A percentile compares a stretch with the other conserved stretches of the same genome.
These are phyloP conservation scores for Apiotrichum mycotoxinovorans DNA, from an alignment of 1,284 basidiomycete species.

Conservation along the genomic window DNA sequence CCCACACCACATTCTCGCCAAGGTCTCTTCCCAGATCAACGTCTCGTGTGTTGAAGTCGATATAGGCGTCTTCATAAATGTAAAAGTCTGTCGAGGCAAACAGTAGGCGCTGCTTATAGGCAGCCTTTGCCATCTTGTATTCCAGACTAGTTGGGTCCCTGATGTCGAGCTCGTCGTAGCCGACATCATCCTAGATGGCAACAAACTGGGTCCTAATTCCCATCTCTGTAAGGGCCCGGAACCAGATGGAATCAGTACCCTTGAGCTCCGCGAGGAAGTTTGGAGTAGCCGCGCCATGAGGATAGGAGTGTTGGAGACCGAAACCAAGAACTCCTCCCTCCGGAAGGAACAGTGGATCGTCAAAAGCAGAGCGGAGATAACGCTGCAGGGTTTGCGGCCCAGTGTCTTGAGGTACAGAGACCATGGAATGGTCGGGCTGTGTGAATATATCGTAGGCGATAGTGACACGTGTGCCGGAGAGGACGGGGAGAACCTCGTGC, in stretches of 20 bases:
- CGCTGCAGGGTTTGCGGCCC: neutral
- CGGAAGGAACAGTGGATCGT: slow-evolving; percentile 18
- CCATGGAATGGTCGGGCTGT: no score
- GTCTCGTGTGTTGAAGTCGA: neutral
- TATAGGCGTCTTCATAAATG: neutral
- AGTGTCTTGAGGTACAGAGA: neutral
- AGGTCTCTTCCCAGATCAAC: neutral
- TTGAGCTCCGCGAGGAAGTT: neutral
- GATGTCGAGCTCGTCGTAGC: neutral
- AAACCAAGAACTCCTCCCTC: slow-evolving; percentile 49
- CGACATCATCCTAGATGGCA: neutral
- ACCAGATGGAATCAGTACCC: neutral
- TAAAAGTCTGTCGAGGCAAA: neutral
- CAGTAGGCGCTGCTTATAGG: neutral
- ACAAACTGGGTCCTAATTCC: neutral
- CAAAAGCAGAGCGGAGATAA: slow-evolving; percentile 25
- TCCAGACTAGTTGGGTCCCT: neutral
- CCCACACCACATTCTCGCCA: neutral
- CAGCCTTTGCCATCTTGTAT: neutral
- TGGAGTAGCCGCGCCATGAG: slow-evolving; percentile 50
- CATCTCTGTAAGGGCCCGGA: neutral
- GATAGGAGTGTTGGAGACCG: slow-evolving; percentile 49
- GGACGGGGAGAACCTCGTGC: slow-evolving; percentile 52
- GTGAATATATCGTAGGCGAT: slow-evolving; percentile 50
- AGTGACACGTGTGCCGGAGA: slow-evolving; percentile 51